Percentiles rank a stretch among this genome's conserved stretches.
These are phyloP conservation scores for Gamsiella multidivaricata DNA, from an alignment of 192 early-diverging fungal genomes.

Conservation along the genomic window DNA sequence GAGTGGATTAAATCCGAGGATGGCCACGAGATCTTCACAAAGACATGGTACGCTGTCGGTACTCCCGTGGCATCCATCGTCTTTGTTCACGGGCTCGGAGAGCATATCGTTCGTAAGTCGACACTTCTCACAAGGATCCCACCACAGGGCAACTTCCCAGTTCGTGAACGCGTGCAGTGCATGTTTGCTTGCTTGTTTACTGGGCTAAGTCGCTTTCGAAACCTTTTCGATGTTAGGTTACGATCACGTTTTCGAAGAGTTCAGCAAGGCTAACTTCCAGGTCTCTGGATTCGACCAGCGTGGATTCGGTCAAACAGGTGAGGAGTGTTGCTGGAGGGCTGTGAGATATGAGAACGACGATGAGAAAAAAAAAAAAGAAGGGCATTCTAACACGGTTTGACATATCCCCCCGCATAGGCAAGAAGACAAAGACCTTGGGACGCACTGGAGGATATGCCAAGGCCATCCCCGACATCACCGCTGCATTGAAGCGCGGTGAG, in stretches of 20 bases:
- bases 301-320: slow-evolving; percentile 72
- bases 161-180: background rate
- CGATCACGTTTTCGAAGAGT: slow-evolving; percentile 67
- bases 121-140: background rate
- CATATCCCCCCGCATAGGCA: slow-evolving; percentile 17
- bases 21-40: slow-evolving; percentile 59
- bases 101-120: slow-evolving; percentile 57
- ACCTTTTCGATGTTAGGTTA: slow-evolving; percentile 51
- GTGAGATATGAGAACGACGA: too few relatives aligned
- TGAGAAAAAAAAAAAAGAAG: too few relatives aligned
- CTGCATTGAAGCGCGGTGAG: slow-evolving; percentile 50
- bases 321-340: too few relatives aligned
- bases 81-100: slow-evolving; percentile 68
- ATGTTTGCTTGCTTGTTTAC: too few relatives aligned
- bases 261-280: slow-evolving; percentile 65
- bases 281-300: slow-evolving; percentile 72
- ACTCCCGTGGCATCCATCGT: slow-evolving; percentile 49
- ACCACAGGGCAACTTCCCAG: background rate
- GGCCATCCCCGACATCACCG: slow-evolving; percentile 61
- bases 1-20: slow-evolving; percentile 60
- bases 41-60: slow-evolving; percentile 58
- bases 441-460: slow-evolving; percentile 60
- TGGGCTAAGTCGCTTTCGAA: too few relatives aligned
- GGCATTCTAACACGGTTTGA: too few relatives aligned
- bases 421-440: slow-evolving; percentile 59